Evolutionary conservation across 2,329 filamentous ascomycete genomes (phyloP), one percentile per base, ranked within the genome.

Genomic region (Epichloe brachyelytri): DNA sequence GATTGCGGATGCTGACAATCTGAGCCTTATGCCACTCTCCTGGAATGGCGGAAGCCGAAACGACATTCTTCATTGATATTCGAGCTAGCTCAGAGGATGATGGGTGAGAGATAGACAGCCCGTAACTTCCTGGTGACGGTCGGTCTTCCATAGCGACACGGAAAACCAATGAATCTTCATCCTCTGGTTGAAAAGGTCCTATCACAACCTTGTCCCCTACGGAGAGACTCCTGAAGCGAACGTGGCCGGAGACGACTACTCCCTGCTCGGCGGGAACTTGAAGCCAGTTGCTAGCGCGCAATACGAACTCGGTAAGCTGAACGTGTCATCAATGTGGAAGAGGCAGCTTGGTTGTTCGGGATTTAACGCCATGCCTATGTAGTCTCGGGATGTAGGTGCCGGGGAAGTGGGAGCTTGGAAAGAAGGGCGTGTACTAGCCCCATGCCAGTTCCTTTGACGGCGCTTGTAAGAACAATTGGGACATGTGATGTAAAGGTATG

Each of bases 321-420:
- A 97, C 1, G 89, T 82, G 58, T 96, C 91, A 62, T 97, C 91
- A 22, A 97, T 79, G 61, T 96, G 86, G 61, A 97, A 97, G 2
- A 96, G 69, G 36, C 78, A 78, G 4, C 72, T 71, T 2, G 81
- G 78, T 51, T 79, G 75, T 53, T 81, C 74, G 0, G 79, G 79
- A 52, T 81, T 80, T 49, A 80, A 61, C 2, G 71, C 71, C 41
- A 70, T 69, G 1, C 76, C 76, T n/a, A 76, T 67, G 54, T 74
- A 78, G 57, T 82, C 78, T 47, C 71, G 70, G 1, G 75, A 63
- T 2, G 75, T 78, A 7, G 76, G 76, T 0, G 66, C 59, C 2
- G 74, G 68, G 6, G 83, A 20, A 91, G 73, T 0, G 90, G 90
- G 40, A 98, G 72, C 51, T 77, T 78, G 52, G 83, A 79, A 12